A percentile compares a stretch with the other conserved stretches of the same genome.
Evolutionary conservation across 2,329 filamentous ascomycete species (phyloP).

Genomic region (Diplodia mutila): DNA sequence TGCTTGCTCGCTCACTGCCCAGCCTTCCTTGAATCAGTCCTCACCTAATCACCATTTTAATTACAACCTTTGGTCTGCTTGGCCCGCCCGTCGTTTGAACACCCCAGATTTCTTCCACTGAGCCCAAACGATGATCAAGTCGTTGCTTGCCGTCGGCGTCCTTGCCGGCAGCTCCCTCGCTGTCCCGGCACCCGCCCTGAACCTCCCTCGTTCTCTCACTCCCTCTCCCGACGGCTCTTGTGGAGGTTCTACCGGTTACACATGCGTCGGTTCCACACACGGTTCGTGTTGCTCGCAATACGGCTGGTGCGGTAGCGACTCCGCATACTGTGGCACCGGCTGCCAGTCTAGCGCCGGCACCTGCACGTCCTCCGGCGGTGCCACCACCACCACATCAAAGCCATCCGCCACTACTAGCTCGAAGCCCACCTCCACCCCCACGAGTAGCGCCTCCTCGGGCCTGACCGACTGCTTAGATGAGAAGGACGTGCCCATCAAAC

Average conservation of each 20-base stretch:
- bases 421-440: not conserved
- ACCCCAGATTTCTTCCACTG: not conserved
- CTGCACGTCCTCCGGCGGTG: slow-evolving; percentile 1
- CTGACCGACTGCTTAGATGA: slow-evolving; percentile 37
- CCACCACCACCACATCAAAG: not conserved
- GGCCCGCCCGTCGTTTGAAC: not conserved
- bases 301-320: slow-evolving; percentile 25
- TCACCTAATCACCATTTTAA: not conserved
- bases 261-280: slow-evolving; percentile 24
- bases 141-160: slow-evolving; percentile 14
- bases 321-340: slow-evolving; percentile 24
- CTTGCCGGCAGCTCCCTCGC: slow-evolving; percentile 12
- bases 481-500: slow-evolving; percentile 39
- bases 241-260: slow-evolving; percentile 26
- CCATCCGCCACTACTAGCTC: slow-evolving; percentile 13
- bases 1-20: slow-evolving; percentile 1
- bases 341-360: slow-evolving; percentile 24
- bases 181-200: slow-evolving; percentile 10
- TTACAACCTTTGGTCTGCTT: not conserved
- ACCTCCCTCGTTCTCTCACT: slow-evolving; percentile 9
- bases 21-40: not conserved
- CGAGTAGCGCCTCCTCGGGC: slow-evolving; percentile 19
- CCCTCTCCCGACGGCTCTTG: slow-evolving; percentile 25
- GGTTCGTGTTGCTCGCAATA: slow-evolving; percentile 26
- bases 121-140: slow-evolving; percentile 18